Base-by-base conservation (phyloP, 2,329 filamentous ascomycete genomes). In the Colletotrichum scovillei region DNA sequence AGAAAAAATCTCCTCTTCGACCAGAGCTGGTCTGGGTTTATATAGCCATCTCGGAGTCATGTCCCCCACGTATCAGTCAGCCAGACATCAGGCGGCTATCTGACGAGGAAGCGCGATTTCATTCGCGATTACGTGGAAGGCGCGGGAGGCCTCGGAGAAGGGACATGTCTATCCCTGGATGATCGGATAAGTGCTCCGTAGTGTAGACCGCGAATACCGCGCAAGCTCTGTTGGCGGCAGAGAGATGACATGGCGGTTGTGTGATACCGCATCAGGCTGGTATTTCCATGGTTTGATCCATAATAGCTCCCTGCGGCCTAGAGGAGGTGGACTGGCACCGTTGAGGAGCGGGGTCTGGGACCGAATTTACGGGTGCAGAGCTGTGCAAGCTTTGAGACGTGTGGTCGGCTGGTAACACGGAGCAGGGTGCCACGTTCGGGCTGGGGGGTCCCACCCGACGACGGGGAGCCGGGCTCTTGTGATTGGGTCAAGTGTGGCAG, bases 201-300 rank as follows among this genome's bases (percentile, higher is more conserved):
- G 42, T 22, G 42, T 14, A 35, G 53, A 65, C 67, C 67, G 67
- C 67, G 35, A 69, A 70, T 69, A 38, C 70, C 70, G 66, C 66
- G 42, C 24, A 59, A 35, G n/a, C 30, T 16, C n/a, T 30, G n/a
- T 62, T 28, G 58, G 32, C 42, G 16, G 42, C 26, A 56, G 69
- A 69, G 16, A 52, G 66, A 66, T 73, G 59, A 56, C 66, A 69
- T 56, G 70, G 60, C 60, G 46, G 46, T 56, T 73, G 59, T 69
- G 35, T 65, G 66, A 73, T 73, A 60, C 55, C 60, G n/a, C 59
- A 65, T 70, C 70, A 70, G 70, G 67, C 70, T 65, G 53, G 24
- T 38, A 57, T 38, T 63, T 53, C 53, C 58, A 63, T 28, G 53
- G 24, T 53, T 35, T 55, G 70, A 38, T 69, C 70, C 66, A 70